Conservation (phyloP, 352 stramenopile species). For the Globisporangium orthogonon region DNA sequence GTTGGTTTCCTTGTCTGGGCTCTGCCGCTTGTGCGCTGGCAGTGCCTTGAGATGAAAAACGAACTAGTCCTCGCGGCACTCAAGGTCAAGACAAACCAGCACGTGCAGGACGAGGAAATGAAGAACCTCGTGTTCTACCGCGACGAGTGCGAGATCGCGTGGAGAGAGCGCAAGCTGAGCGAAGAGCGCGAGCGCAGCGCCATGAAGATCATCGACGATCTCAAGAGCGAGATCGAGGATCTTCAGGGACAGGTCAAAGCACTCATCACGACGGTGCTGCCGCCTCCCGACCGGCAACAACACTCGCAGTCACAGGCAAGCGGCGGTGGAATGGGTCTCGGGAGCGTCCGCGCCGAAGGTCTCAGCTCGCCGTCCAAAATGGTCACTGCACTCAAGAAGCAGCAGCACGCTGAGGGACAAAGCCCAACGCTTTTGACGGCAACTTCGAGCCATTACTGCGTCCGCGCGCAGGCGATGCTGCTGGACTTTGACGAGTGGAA, state of each 20-base stretch:
- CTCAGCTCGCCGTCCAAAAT: conserved; percentile 11
- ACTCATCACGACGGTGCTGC: conserved; percentile 17
- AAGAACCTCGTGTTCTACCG: conserved; percentile 67
- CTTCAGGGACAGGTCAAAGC: conserved; percentile 47
- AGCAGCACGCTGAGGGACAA: background rate
- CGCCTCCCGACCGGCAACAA: background rate
- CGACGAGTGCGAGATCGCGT: conserved; percentile 66
- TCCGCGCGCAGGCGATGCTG: conserved; percentile 11
- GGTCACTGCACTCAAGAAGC: conserved; percentile 9
- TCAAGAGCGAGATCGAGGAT: conserved; percentile 51
- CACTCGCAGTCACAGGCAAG: background rate
- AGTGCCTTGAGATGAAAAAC: conserved; percentile 67
- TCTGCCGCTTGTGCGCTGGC: background rate
- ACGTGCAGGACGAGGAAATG: conserved; percentile 64
- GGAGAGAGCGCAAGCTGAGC: conserved; percentile 46
- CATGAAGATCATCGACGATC: conserved; percentile 61
- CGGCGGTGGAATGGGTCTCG: background rate
- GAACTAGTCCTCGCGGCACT: conserved; percentile 51
- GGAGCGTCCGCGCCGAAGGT: background rate
- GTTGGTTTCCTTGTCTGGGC: background rate
- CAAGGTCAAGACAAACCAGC: conserved; percentile 47
- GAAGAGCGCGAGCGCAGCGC: conserved; percentile 55
- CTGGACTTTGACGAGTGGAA: conserved; percentile 67
- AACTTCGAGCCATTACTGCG: background rate
- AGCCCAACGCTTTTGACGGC: background rate